Percentiles rank a stretch among this genome's conserved stretches.
Conservation (phyloP, 371 early-diverging fungal genomes). For the Mucor mucedo region DNA sequence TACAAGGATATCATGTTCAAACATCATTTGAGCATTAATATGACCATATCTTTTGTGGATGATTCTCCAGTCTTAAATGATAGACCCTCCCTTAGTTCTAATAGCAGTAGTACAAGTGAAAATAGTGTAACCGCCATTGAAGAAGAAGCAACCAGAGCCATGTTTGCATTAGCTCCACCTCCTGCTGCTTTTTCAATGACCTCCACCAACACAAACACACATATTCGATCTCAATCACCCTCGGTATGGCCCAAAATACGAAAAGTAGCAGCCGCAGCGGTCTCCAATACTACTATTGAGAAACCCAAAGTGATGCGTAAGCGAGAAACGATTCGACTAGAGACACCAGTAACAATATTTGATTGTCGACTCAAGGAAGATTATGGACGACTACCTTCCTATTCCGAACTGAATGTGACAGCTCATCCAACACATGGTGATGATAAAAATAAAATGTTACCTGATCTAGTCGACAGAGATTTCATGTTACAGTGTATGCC, state of each 20-base stretch:
- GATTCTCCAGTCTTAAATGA: slow-evolving; percentile 1
- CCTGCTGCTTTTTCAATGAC: slow-evolving; percentile 21
- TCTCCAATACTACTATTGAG: background rate
- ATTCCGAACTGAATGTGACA: slow-evolving; percentile 42
- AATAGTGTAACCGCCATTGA: slow-evolving; percentile 16
- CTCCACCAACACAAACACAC: slow-evolving; percentile 19
- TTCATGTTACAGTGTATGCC: slow-evolving; percentile 33
- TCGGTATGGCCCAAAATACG: slow-evolving; percentile 29
- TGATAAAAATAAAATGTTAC: slow-evolving; percentile 26
- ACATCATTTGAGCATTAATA: slow-evolving; percentile 34
- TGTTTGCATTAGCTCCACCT: slow-evolving; percentile 11
- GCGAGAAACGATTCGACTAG: slow-evolving; percentile 31
- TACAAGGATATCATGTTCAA: slow-evolving; percentile 37
- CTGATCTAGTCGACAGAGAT: slow-evolving; percentile 30
- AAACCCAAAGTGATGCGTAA: slow-evolving; percentile 26
- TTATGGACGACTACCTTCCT: slow-evolving; percentile 51
- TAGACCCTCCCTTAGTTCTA: slow-evolving; percentile 10
- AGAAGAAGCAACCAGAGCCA: slow-evolving; percentile 15
- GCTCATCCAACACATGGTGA: slow-evolving; percentile 24
- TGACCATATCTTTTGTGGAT: slow-evolving; percentile 36
- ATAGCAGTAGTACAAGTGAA: slow-evolving; percentile 23
- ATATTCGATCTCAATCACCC: slow-evolving; percentile 15
- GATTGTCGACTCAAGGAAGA: slow-evolving; percentile 54
- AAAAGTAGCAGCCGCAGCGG: slow-evolving; percentile 9
- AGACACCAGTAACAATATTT: slow-evolving; percentile 35